Evolutionary conservation across 768 basidiomycete genomes (phyloP).

Genomic region (Russula abietina): DNA sequence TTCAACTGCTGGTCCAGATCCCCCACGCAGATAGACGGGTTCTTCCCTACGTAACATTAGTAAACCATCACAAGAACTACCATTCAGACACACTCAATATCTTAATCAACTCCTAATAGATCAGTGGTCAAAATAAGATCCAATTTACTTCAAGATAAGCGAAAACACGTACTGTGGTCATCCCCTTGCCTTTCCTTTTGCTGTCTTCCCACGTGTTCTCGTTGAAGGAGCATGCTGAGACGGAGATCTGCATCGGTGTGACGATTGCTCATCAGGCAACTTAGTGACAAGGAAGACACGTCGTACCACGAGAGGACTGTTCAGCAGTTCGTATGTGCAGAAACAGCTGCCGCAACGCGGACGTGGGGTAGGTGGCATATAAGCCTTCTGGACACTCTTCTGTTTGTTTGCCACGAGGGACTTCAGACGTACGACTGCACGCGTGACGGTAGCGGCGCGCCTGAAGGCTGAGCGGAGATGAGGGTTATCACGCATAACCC

Average conservation of each 20-base stretch:
- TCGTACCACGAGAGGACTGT: slow-evolving; percentile 11
- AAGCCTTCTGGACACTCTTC: background rate
- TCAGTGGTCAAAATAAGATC: background rate
- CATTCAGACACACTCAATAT: slow-evolving; percentile 3
- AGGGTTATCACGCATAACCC: background rate
- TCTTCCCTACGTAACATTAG: slow-evolving; percentile 1
- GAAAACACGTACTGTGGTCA: slow-evolving; percentile 14
- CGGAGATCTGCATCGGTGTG: slow-evolving; percentile 8
- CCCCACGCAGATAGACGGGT: slow-evolving; percentile 3
- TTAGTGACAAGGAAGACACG: background rate
- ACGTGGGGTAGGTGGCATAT: background rate
- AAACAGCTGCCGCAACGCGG: slow-evolving; percentile 1
- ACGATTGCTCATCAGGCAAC: background rate
- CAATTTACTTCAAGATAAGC: background rate
- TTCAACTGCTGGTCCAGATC: slow-evolving; percentile 5
- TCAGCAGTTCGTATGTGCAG: background rate
- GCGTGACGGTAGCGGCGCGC: background rate
- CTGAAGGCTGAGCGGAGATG: background rate
- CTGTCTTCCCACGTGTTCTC: slow-evolving; percentile 17
- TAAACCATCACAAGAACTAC: background rate
- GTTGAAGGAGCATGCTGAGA: slow-evolving; percentile 14
- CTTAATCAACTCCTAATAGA: slow-evolving; percentile 9
- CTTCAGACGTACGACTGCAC: slow-evolving; percentile 1
- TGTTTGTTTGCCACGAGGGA: background rate
- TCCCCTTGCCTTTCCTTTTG: slow-evolving; percentile 7